Base-by-base conservation (phyloP, 2,329 filamentous ascomycete genomes). In the Colletotrichum shisoi region DNA sequence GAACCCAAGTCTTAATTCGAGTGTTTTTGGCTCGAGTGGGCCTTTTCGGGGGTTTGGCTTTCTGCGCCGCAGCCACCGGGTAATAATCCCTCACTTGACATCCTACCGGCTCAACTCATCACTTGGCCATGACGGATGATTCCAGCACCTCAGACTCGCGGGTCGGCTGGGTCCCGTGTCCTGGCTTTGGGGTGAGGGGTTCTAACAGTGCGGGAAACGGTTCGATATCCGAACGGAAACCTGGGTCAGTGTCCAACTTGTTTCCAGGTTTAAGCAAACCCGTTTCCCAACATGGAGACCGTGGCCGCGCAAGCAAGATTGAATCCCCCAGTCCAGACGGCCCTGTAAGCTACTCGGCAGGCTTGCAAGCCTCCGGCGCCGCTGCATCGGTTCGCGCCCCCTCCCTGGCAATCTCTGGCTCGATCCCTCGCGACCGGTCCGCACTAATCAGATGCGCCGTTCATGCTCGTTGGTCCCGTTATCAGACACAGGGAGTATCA, bases 261-360 rank as follows among this genome's bases (percentile, higher is more conserved):
- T 52, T 57, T 48, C 39, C 6, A 7, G 37, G 39, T 53, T 31
- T 52, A 39, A 63, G 37, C 51, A 53, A 27, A 34, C 58, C 39
- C 63, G 13, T 62, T 67, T 67, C 61, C 59, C 58, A 37, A 67
- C 58, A 52, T 51, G 59, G 58, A 63, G 63, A 67, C 58, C 63
- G 62, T 52, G 58, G 45, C 63, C 63, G 59, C 52, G 37, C 44
- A 57, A 62, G 45, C 63, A 62, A 62, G 27, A 66, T 66, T 62
- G 45, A 37, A 57, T 62, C 52, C 63, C 63, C 63, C 51, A 62
- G 63, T 62, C 58, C 21, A 40, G 42, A 51, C 44, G 52, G 44
- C 58, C 52, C 44, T 62, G 57, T 44, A 46, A 60, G 49, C 57
- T 46, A 48, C 49, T 60, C 49, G 57, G 40, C 49, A 48, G 48